phyloP scores from a whole-genome alignment of 148 eudicot species.

The Rhododendron simsii region DNA sequence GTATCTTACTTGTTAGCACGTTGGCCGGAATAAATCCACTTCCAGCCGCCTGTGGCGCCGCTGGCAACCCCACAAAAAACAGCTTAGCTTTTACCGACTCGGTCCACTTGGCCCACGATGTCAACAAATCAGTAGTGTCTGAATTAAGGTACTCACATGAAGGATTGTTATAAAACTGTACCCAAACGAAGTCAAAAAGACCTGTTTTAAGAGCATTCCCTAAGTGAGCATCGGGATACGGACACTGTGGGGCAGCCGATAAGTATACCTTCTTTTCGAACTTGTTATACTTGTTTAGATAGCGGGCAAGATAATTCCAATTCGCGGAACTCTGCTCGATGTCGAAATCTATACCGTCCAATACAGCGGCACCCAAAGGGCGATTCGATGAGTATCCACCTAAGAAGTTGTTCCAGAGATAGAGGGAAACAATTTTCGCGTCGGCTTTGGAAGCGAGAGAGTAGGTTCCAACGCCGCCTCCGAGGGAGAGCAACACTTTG shows the following conservation, averaged over 20 bases:
- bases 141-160: constrained; percentile 59
- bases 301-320: constrained; percentile 40
- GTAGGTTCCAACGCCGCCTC: constrained; percentile 48
- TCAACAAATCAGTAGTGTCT: constrained; percentile 30
- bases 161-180: constrained; percentile 89
- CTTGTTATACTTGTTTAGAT: constrained; percentile 15
- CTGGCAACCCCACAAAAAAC: constrained; percentile 76
- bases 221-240: constrained; percentile 57
- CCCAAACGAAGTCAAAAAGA: constrained; percentile 81
- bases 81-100: constrained; percentile 26
- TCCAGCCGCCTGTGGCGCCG: constrained; percentile 59
- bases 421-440: constrained; percentile 31
- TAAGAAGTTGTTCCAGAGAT: constrained; percentile 52
- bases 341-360: constrained; percentile 73
- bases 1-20: constrained; percentile 39
- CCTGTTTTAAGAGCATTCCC: constrained; percentile 50
- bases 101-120: constrained; percentile 62
- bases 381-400: constrained; percentile 42
- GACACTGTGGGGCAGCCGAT: constrained; percentile 85
- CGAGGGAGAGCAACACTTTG: constrained; percentile 50
- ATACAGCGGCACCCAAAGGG: constrained; percentile 48
- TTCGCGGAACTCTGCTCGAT: constrained; percentile 41
- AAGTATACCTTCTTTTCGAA: constrained; percentile 41
- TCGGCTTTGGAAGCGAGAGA: constrained; percentile 40
- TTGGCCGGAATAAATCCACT: constrained; percentile 61